Evolutionary conservation across 2,329 filamentous ascomycete genomes (phyloP), one percentile per base, ranked within the genome.

Genomic region (Didymella segeticola): DNA sequence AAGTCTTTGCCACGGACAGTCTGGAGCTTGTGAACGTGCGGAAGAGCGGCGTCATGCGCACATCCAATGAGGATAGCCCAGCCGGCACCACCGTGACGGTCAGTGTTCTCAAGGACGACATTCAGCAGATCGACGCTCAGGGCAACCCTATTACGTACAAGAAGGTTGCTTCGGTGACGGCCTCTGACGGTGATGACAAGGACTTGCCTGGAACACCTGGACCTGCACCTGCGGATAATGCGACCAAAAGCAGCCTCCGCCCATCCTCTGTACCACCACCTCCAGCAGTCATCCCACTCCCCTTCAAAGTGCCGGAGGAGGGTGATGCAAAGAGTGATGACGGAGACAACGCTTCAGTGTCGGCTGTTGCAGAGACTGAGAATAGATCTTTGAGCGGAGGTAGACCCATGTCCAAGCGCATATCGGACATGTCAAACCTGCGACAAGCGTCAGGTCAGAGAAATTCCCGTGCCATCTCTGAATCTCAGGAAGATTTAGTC

Each of bases 211-310:
- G 37, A 9, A 45, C 51, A 19, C 56, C 60, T 50, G 17, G 43
- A 43, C 29, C 14, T 37, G 19, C 11, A 29, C 19, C 53, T 36
- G 45, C 58, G 33, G 5, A 43, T 17, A 30, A 23, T 43, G 8
- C 34, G 11, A 30, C 42, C 2, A 54, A 56, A 14, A 54, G 54
- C 20, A 71, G 63, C 47, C 60, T 58, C 42, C 64, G 69, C 9
- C 51, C 51, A 26, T 56, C 53, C 57, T 76, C 77, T 2, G 74
- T 74, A 5, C 71, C 77, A 12, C 75, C 82, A 23, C 71, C 72
- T n/a, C 84, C 84, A 4, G 74, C 80, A 7, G 77, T 90, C 29
- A 76, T 89, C 1, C 86, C 88, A 14, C 76, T 90, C 1, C 88
- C 89, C 0, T 90, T 90, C 71, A 81, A 70, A 9, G 77, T 89